Evolutionary conservation across 441 rosid species (phyloP).

Genomic region (Adansonia gregorii): DNA sequence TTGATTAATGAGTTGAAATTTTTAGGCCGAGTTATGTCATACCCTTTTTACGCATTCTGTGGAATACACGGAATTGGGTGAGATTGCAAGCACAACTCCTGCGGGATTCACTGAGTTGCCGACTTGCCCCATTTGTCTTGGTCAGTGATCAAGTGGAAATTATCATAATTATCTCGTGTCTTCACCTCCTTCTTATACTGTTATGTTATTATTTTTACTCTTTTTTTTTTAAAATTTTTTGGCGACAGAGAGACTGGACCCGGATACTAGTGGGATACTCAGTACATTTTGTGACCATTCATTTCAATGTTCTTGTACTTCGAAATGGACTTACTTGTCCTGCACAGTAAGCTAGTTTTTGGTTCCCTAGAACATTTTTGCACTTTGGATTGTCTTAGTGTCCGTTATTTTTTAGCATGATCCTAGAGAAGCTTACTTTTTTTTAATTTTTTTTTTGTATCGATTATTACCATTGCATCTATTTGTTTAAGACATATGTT

Average conservation of each 20-base stretch:
- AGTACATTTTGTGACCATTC: slow-evolving; percentile 93
- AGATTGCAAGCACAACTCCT: slow-evolving; percentile 70
- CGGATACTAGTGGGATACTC: slow-evolving; percentile 87
- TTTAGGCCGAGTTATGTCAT: slow-evolving; percentile 89
- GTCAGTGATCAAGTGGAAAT: slow-evolving; percentile 41
- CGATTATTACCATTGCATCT: background rate
- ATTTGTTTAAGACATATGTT: slow-evolving; percentile 1
- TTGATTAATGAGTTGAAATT: slow-evolving; percentile 11
- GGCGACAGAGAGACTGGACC: slow-evolving; percentile 85
- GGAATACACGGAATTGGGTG: slow-evolving; percentile 67
- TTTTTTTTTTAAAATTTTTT: background rate
- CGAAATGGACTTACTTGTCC: slow-evolving; percentile 91
- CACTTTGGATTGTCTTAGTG: background rate
- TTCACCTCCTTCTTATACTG: background rate
- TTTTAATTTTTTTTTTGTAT: background rate
- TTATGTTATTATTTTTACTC: slow-evolving; percentile 10
- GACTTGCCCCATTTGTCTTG: slow-evolving; percentile 91
- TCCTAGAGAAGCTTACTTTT: background rate
- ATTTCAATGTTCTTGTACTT: slow-evolving; percentile 87
- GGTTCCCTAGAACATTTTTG: slow-evolving; percentile 9
- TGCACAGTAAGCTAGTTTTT: slow-evolving; percentile 63
- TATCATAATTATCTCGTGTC: background rate
- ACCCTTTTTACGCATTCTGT: slow-evolving; percentile 64
- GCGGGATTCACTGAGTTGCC: slow-evolving; percentile 79
- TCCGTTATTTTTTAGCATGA: background rate